Evolutionary conservation across 192 early-diverging fungal genomes (phyloP), one percentile per base, ranked within the genome.

Genomic region (Coemansia erecta): DNA sequence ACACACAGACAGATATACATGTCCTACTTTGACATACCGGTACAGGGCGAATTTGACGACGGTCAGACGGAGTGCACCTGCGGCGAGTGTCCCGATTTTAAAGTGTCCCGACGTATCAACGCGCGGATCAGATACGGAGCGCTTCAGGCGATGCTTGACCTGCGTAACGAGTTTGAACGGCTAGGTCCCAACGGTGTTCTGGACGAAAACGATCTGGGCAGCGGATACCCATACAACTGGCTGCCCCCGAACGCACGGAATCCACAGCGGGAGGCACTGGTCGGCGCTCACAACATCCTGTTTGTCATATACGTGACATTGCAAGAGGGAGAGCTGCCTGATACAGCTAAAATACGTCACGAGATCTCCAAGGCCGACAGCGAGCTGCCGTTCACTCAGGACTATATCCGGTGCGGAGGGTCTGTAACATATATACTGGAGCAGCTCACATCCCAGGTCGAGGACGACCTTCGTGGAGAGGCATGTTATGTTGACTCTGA

Each of bases 141-240:
- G 15, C 47, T 68, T 8, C 75, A 78, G 28, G 66, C 70, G 22
- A 78, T 78, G 70, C n/a, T 61, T 18, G 70, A 72, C 53, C 55
- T 78, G 12, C 53, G 41, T 11, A 13, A 44, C 11, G 75, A 72
- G 33, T 56, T 52, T 18, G 49, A 62, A 50, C 53, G 31, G 17
- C 66, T 63, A 9, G 65, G 59, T 0, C 59, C 70, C 28, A 44
- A 54, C 22, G 31, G 45, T 0, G 14, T 21, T 14, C 48, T 72
- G 11, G 66, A 63, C 58, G 61, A 60, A 12, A 48, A 56, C n/a
- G 42, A 51, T 33, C 13, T 55, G 15, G 61, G 61, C 3, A 64
- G 66, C 33, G 55, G 49, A 17, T 78, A 78, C 19, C 75, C 75
- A 22, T 72, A 62, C 52, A 78, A 72, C 63, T 72, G 65, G 69